phyloP scores from a whole-genome alignment of 768 basidiomycete species.

The Lentinula guzmanii region DNA sequence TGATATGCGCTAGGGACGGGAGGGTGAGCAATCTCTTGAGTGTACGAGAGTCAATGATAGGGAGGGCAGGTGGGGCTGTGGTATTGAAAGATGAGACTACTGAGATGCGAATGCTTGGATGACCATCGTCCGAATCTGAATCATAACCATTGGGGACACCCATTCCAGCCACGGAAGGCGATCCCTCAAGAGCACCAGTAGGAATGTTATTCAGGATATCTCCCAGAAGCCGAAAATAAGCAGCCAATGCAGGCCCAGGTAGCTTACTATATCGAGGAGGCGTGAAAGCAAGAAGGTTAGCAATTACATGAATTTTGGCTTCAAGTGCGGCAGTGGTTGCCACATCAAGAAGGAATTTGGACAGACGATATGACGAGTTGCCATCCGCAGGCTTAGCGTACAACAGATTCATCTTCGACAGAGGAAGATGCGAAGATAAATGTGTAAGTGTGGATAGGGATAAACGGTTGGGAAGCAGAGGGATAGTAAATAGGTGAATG shows the following conservation, averaged over 20 bases:
- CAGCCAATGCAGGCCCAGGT: conserved; percentile 33
- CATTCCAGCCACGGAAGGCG: conserved; percentile 1
- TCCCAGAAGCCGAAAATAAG: conserved; percentile 51
- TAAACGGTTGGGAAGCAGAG: conserved; percentile 72
- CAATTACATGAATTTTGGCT: conserved; percentile 54
- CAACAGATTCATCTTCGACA: conserved; percentile 26
- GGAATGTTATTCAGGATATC: conserved; percentile 50
- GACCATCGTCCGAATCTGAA: conserved; percentile 33
- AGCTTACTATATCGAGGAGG: conserved; percentile 55
- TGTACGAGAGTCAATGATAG: conserved; percentile 52
- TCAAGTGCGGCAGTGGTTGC: conserved; percentile 19
- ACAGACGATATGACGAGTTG: not conserved
- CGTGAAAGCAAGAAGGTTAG: conserved; percentile 65
- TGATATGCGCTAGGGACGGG: conserved; percentile 45
- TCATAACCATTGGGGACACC: conserved; percentile 4
- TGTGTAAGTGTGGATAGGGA: conserved; percentile 55
- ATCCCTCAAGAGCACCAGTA: conserved; percentile 38
- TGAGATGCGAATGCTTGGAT: conserved; percentile 22
- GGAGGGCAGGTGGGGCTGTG: conserved; percentile 19
- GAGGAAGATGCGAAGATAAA: conserved; percentile 62
- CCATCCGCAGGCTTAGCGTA: conserved; percentile 5
- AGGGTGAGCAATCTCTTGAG: conserved; percentile 58
- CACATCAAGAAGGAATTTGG: conserved; percentile 16
- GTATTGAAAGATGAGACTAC: conserved; percentile 30
- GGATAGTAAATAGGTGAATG: conserved; percentile 59